phyloP scores from a whole-genome alignment of 78 protist species.

The Speleostelium caveatum region DNA sequence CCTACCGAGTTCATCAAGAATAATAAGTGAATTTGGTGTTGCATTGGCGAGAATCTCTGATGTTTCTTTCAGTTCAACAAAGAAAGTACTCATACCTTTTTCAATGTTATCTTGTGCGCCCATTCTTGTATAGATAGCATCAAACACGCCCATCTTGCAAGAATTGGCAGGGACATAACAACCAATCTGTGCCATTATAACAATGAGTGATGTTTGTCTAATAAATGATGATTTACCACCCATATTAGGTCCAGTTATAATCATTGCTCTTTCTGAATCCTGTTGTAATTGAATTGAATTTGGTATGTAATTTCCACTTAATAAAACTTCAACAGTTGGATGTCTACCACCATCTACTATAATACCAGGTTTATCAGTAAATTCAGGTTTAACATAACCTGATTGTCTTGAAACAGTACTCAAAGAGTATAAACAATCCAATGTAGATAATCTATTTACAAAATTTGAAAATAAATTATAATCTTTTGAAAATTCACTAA shows the following conservation, averaged over 20 bases:
- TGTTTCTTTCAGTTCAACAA: constrained; percentile 93
- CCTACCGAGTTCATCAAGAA: constrained; percentile 97
- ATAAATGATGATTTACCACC: constrained; percentile 92
- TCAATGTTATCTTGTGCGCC: constrained; percentile 92
- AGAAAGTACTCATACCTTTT: constrained; percentile 89
- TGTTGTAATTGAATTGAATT: constrained; percentile 24
- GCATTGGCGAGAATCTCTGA: constrained; percentile 83
- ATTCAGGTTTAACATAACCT: constrained; percentile 73
- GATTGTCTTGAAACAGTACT: not conserved
- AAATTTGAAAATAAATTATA: constrained; percentile 47
- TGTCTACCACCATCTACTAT: constrained; percentile 76
- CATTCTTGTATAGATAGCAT: constrained; percentile 93
- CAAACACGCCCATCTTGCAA: constrained; percentile 67
- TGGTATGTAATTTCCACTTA: constrained; percentile 45
- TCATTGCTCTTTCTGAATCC: constrained; percentile 14
- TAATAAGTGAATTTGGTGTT: constrained; percentile 85
- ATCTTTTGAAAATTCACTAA: constrained; percentile 42
- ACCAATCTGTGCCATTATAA: constrained; percentile 95
- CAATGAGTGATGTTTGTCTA: constrained; percentile 75
- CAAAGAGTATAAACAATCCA: constrained; percentile 70
- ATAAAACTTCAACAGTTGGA: constrained; percentile 67
- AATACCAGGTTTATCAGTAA: constrained; percentile 32
- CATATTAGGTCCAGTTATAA: constrained; percentile 97
- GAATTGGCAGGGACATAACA: constrained; percentile 93
- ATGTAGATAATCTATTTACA: constrained; percentile 12